Evolutionary conservation across 192 early-diverging fungal species (phyloP), one percentile per base, ranked within the genome.

Genomic region (Rhizophlyctis rosea): DNA sequence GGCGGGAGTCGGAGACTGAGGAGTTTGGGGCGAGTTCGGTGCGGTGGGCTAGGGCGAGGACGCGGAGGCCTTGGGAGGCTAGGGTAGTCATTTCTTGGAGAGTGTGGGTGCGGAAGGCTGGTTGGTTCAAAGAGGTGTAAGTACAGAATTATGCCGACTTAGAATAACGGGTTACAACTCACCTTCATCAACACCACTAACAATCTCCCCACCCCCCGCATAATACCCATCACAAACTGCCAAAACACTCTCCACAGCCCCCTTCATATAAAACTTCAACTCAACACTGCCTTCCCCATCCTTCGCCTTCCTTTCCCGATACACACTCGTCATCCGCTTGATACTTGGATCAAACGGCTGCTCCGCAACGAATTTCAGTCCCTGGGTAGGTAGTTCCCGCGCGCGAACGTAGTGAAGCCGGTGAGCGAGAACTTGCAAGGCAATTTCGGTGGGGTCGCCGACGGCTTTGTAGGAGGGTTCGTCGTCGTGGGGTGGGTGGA

Each of bases 361-460:
- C 47, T 75, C 73, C 11, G 47, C 54, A 29, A 75, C 57, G 54
- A 75, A 75, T 0, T 73, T 59, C 1, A 70, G n/a, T 18, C 39
- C 57, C 51, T 7, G 9, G 4, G 11, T 56, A 34, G 18, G 53
- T n/a, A n/a, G n/a, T n/a, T n/a, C n/a, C n/a, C n/a, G n/a, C n/a
- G n/a, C n/a, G n/a, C n/a, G n/a, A n/a, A n/a, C n/a, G n/a, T n/a
- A n/a, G n/a, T n/a, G n/a, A 23, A 70, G 29, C 21, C 68, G 68
- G 53, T 54, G 39, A 4, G 73, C 72, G 9, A 75, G 50, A 1
- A 75, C 73, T 24, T 75, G 58, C 23, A 75, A 54, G 11, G 73
- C 73, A 13, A 75, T 53, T 61, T 75, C 73, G 4, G 73, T 75
- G 4, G 73, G 73, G 48, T 75, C 73, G 36, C 73, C 73, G 31